Evolutionary conservation across 495 filamentous ascomycete genomes (phyloP).

Genomic region (Schizothecium vesticola): DNA sequence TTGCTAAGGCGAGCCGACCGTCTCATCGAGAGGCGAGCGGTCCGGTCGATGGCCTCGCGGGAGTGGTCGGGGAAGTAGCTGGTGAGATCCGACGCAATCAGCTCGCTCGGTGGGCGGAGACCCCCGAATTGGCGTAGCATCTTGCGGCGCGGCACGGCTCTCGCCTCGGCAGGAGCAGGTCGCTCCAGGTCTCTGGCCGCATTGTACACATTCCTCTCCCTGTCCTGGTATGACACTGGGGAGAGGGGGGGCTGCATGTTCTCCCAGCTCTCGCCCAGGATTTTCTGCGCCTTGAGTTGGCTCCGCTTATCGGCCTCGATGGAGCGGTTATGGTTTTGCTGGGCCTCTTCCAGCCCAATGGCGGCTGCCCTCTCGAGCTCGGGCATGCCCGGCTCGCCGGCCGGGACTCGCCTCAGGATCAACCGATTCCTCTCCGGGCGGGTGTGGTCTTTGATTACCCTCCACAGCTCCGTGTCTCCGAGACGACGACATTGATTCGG

Average conservation of each 20-base stretch:
- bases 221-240: slow-evolving; percentile 60
- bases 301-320: slow-evolving; percentile 60
- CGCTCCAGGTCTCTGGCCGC: slow-evolving; percentile 55
- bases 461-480: slow-evolving; percentile 77
- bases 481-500: slow-evolving; percentile 71
- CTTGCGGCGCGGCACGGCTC: slow-evolving; percentile 53
- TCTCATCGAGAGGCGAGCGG: slow-evolving; percentile 82
- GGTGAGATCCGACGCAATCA: slow-evolving; percentile 91
- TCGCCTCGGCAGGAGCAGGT: slow-evolving; percentile 47
- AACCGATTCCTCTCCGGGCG: slow-evolving; percentile 81
- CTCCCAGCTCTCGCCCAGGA: slow-evolving; percentile 79
- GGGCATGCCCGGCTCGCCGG: slow-evolving; percentile 73
- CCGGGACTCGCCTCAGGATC: slow-evolving; percentile 83
- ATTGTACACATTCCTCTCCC: slow-evolving; percentile 59
- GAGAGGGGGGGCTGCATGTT: slow-evolving; percentile 75
- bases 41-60: slow-evolving; percentile 86
- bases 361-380: slow-evolving; percentile 77
- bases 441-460: slow-evolving; percentile 68
- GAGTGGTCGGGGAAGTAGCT: slow-evolving; percentile 97
- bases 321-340: slow-evolving; percentile 64
- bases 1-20: slow-evolving; percentile 85
- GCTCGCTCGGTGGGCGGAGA: slow-evolving; percentile 85
- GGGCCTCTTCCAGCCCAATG: slow-evolving; percentile 74
- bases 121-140: slow-evolving; percentile 71
- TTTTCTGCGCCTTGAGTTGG: slow-evolving; percentile 71